Conservation (phyloP, 2,329 filamentous ascomycete genomes). For the Geosmithia morbida region DNA sequence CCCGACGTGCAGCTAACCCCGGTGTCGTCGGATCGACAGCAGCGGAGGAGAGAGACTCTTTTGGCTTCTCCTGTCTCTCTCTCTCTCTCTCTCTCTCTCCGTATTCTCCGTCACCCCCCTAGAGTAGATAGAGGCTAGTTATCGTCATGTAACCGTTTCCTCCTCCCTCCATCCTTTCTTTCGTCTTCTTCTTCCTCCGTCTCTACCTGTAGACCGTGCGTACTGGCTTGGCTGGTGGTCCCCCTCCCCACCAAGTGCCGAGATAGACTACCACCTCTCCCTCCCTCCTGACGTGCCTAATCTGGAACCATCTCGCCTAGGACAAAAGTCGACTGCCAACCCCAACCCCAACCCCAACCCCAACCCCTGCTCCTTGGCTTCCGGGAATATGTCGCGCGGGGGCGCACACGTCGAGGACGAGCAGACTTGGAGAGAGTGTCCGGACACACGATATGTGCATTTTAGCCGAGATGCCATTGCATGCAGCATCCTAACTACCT, state of each 20-base stretch:
- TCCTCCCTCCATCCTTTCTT: neutral
- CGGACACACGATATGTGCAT: no score
- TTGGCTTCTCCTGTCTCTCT: no score
- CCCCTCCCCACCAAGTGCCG: neutral
- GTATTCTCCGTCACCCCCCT: no score
- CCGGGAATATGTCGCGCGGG: no score
- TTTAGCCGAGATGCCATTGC: no score
- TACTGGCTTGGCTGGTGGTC: neutral
- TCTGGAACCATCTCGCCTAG: neutral
- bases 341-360: neutral
- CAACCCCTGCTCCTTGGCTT: no score
- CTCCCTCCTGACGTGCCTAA: neutral
- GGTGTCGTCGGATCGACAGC: neutral
- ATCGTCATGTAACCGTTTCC: neutral
- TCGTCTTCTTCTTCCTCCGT: no score
- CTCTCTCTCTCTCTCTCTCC: no score
- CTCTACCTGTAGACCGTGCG: neutral
- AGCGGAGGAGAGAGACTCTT: neutral
- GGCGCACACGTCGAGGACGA: no score
- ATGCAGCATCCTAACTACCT: neutral
- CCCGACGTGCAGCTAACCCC: neutral
- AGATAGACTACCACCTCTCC: neutral
- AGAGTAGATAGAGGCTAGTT: neutral
- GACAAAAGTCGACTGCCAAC: neutral
- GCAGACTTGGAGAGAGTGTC: no score